Evolutionary conservation across 345 rosid genomes (phyloP), one percentile per base, ranked within the genome.

Genomic region (Jatropha curcas): DNA sequence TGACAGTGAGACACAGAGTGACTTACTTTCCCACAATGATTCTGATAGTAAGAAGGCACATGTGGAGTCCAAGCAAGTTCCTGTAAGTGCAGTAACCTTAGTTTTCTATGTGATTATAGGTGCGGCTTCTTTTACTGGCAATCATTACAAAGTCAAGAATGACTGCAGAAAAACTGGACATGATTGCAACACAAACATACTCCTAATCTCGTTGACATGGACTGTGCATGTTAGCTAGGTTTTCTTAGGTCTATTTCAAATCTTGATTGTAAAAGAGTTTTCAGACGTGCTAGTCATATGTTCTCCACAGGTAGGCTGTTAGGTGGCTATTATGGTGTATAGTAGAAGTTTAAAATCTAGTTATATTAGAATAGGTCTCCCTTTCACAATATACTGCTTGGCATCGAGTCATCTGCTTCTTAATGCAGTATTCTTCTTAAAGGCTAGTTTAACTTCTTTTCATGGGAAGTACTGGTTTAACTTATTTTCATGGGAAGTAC

Each of bases 21-120:
- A 58, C 24, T 52, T 79, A 55, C 59, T 39, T 67, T 27, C 79
- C 71, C 58, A 46, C 20, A 58, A 65, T 20, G 71, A 70, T 37
- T 4, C 73, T 69, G 65, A 59, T 72, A 37, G 46, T 12, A 74
- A 52, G 72, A 76, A 16, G 67, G 61, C 35, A 48, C 74, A 62
- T 63, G 48, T 52, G 24, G 70, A 48, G 39, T 74, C 80, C 60
- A 76, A 78, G 78, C 78, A 65, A 59, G 57, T 68, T 68, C 66
- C 78, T 67, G 87, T 86, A 70, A 88, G 84, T 78, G 50, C 51
- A 7, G 28, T 10, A 16, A 41, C 74, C 48, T n/a, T n/a, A 53
- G 31, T 31, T 37, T 56, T 45, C 33, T 35, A 5, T 48, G 28
- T 43, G 46, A 25, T 22, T 27, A 34, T 37, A 10, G 37, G 43